Evolutionary conservation across 257 asterid genomes (phyloP).

Genomic region (Jacaranda copaia): DNA sequence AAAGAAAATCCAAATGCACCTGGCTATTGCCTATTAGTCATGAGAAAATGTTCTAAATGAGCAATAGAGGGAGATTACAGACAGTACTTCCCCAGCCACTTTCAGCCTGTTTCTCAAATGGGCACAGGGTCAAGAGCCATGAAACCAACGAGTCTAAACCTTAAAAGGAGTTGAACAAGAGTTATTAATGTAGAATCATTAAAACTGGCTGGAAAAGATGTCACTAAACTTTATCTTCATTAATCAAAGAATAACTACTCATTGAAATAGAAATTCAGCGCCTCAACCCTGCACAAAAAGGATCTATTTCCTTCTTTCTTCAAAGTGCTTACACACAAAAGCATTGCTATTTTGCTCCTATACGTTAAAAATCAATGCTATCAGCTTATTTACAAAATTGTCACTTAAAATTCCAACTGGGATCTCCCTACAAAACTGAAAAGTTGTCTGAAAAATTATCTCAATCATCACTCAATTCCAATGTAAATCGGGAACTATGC

Average conservation of each 20-base stretch:
- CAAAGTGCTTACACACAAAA: no score
- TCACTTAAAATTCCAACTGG: no score
- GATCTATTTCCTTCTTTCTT: background rate
- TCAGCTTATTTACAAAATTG: background rate
- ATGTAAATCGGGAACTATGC: background rate
- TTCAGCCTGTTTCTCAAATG: no score
- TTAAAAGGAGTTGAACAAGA: background rate
- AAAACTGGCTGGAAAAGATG: background rate
- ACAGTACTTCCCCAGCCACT: slow-evolving; percentile 4
- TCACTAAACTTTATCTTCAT: background rate
- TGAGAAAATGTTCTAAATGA: background rate
- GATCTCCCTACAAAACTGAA: no score
- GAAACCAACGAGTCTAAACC: no score
- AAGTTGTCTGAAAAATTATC: no score
- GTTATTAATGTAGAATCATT: background rate
- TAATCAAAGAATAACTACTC: background rate
- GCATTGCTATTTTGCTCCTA: background rate
- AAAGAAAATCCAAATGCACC: slow-evolving; percentile 19
- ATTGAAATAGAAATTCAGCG: background rate
- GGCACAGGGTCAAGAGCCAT: no score
- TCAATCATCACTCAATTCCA: no score
- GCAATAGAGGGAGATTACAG: background rate
- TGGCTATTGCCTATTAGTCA: slow-evolving; percentile 2
- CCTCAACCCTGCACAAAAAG: background rate
- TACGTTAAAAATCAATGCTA: background rate